phyloP scores from a whole-genome alignment of 306 rosid genomes.

The Cyamopsis tetragonoloba region DNA sequence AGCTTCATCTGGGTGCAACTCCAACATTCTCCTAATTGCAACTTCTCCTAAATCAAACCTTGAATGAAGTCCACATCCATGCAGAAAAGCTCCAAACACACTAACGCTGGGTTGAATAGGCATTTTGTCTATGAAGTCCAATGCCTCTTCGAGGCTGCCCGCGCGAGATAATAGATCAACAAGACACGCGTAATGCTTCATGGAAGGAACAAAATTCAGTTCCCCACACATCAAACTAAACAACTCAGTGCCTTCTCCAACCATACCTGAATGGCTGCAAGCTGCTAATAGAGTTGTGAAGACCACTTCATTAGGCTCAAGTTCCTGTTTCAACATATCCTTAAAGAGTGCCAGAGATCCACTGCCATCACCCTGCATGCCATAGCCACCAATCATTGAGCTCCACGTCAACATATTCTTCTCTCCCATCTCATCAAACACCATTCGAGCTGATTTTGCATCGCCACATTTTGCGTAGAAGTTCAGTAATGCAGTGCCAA shows the following conservation, averaged over 20 bases:
- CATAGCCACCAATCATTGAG: slow-evolving; percentile 75
- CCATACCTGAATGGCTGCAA: slow-evolving; percentile 82
- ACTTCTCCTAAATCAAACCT: slow-evolving; percentile 71
- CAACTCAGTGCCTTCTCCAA: slow-evolving; percentile 57
- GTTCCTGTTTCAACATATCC: slow-evolving; percentile 55
- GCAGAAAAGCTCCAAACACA: slow-evolving; percentile 76
- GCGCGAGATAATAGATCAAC: slow-evolving; percentile 71
- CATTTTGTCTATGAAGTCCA: slow-evolving; percentile 55
- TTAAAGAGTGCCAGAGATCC: slow-evolving; percentile 58
- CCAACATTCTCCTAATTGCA: slow-evolving; percentile 58
- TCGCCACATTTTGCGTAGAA: slow-evolving; percentile 84
- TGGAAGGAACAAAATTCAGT: slow-evolving; percentile 52
- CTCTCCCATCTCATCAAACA: slow-evolving; percentile 62
- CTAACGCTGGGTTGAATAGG: slow-evolving; percentile 55
- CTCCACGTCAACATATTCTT: slow-evolving; percentile 69
- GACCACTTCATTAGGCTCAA: slow-evolving; percentile 55
- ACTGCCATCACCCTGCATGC: slow-evolving; percentile 64
- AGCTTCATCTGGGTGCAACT: slow-evolving; percentile 64
- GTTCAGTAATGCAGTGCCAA: slow-evolving; percentile 69
- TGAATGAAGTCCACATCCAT: slow-evolving; percentile 78
- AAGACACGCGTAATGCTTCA: slow-evolving; percentile 78
- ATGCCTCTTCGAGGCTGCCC: slow-evolving; percentile 70
- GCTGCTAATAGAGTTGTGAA: slow-evolving; percentile 63
- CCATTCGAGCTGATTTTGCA: slow-evolving; percentile 50
- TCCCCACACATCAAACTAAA: slow-evolving; percentile 55